These are phyloP conservation scores for Amanita pseudoporphyria DNA, from an alignment of 768 basidiomycete genomes.

Conservation along the genomic window DNA sequence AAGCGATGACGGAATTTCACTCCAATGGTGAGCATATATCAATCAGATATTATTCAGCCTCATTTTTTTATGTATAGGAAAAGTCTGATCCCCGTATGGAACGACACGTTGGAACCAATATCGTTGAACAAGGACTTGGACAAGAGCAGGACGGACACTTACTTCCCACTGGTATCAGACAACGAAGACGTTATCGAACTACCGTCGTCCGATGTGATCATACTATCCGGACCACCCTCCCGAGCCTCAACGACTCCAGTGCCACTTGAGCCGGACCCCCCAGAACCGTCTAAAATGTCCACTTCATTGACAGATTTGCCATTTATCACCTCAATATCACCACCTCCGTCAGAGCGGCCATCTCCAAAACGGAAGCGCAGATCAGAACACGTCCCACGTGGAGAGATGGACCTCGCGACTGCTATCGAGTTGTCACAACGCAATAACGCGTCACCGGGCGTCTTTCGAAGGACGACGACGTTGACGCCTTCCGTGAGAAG, in stretches of 20 bases:
- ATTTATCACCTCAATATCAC: neutral
- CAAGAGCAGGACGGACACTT: neutral
- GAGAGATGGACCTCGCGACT: conserved; percentile 1
- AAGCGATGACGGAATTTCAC: neutral
- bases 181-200: neutral
- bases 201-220: neutral
- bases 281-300: neutral
- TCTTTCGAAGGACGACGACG: neutral
- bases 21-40: conserved; percentile 1
- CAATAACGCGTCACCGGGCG: neutral
- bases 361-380: neutral
- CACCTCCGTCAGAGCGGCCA: neutral
- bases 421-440: conserved; percentile 4
- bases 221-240: neutral
- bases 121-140: neutral
- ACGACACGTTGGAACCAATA: conserved; percentile 1
- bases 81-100: conserved; percentile 1
- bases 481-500: neutral
- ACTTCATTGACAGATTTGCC: neutral
- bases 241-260: neutral
- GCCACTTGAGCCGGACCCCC: neutral
- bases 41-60: neutral
- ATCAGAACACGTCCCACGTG: neutral
- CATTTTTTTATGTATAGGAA: neutral
- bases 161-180: too few relatives aligned